phyloP scores from a whole-genome alignment of 805 yeast genomes.

The Kuraishia borneana region DNA sequence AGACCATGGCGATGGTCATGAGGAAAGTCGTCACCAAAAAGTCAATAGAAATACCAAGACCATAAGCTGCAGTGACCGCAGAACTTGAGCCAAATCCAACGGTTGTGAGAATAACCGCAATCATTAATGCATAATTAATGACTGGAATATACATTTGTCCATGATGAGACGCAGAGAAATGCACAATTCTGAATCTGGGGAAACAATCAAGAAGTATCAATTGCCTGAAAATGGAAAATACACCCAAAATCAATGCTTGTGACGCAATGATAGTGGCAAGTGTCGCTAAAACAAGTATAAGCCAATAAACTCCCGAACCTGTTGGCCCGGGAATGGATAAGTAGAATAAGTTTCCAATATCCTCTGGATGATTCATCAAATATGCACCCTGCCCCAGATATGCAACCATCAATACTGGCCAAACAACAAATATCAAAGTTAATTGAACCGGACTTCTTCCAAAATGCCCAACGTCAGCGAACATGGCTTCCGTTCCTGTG shows the following conservation, averaged over 20 bases:
- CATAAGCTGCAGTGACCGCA: slow-evolving; percentile 48
- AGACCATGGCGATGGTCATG: slow-evolving; percentile 31
- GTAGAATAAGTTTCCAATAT: slow-evolving; percentile 31
- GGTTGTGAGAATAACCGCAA: slow-evolving; percentile 37
- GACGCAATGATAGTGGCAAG: slow-evolving; percentile 48
- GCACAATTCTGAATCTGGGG: slow-evolving; percentile 34
- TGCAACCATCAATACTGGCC: slow-evolving; percentile 37
- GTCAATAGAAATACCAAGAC: slow-evolving; percentile 46
- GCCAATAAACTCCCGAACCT: slow-evolving; percentile 34
- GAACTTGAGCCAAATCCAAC: slow-evolving; percentile 40
- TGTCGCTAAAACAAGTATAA: slow-evolving; percentile 39
- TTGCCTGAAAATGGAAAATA: slow-evolving; percentile 40
- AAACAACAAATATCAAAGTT: slow-evolving; percentile 33
- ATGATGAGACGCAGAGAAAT: slow-evolving; percentile 29
- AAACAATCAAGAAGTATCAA: slow-evolving; percentile 43
- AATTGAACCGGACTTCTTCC: slow-evolving; percentile 38
- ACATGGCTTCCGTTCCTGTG: slow-evolving; percentile 56
- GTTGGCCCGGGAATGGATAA: slow-evolving; percentile 39
- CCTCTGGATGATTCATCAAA: slow-evolving; percentile 26
- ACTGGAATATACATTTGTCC: slow-evolving; percentile 45
- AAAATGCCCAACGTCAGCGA: slow-evolving; percentile 52
- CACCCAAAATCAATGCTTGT: slow-evolving; percentile 48
- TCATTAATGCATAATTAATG: slow-evolving; percentile 37
- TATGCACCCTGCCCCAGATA: slow-evolving; percentile 52
- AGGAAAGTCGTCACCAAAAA: slow-evolving; percentile 39